Percentiles rank a stretch among this genome's conserved stretches.
Conservation (phyloP, 176 grass and related monocot species). For the Aechmea fasciata region DNA sequence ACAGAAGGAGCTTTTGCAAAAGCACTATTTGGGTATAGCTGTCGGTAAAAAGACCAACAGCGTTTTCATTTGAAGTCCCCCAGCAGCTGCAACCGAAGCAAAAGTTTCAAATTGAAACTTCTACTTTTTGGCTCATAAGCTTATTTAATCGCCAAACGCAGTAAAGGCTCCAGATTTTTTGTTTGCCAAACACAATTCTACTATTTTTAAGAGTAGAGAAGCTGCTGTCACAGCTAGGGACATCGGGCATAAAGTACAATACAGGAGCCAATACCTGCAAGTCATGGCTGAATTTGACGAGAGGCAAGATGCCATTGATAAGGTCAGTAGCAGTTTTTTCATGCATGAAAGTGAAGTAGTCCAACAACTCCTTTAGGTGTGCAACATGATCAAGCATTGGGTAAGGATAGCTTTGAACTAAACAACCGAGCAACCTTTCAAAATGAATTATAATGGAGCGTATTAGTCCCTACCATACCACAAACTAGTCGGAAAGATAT, state of each 20-base stretch:
- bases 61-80: no score
- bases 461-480: not conserved
- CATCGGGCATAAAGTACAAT: constrained; percentile 8
- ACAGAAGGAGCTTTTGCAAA: no score
- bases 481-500: not conserved
- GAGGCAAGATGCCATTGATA: constrained; percentile 65
- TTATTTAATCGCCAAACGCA: no score
- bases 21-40: no score
- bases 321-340: constrained; percentile 52
- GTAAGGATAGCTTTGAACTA: constrained; percentile 48
- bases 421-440: constrained; percentile 49
- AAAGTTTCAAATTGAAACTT: no score
- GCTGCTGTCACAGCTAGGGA: not conserved
- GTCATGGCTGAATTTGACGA: constrained; percentile 54
- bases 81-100: no score
- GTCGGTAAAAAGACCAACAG: no score
- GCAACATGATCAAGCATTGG: constrained; percentile 56
- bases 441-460: not conserved
- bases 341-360: constrained; percentile 80
- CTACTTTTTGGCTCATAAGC: no score
- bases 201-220: no score
- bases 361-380: constrained; percentile 75
- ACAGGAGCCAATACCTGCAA: constrained; percentile 49
- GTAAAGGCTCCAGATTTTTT: no score
- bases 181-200: no score